Conservation (phyloP, 306 rosid genomes). For the Calophaca sinica region DNA sequence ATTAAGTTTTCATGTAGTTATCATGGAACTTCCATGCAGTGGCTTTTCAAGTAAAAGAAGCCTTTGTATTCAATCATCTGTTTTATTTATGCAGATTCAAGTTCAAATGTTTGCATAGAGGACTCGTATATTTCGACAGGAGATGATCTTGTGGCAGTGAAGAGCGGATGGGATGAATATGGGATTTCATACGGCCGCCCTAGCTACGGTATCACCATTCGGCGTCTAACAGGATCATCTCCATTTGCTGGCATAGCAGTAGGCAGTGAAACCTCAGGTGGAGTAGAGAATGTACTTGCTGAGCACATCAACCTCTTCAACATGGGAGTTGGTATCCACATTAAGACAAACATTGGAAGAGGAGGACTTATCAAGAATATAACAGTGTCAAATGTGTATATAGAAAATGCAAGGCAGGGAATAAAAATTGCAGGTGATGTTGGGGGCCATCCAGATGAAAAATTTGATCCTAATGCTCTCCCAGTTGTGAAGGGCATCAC, state of each 20-base stretch:
- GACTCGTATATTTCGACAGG: constrained; percentile 86
- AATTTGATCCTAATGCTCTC: constrained; percentile 73
- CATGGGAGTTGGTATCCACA: constrained; percentile 87
- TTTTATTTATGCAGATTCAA: constrained; percentile 68
- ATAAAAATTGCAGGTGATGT: constrained; percentile 84
- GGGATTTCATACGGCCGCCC: constrained; percentile 82
- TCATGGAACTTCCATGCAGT: neutral
- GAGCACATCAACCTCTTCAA: constrained; percentile 79
- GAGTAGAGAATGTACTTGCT: constrained; percentile 82
- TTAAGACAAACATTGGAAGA: constrained; percentile 84
- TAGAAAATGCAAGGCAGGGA: constrained; percentile 72
- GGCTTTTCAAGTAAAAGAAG: constrained; percentile 14
- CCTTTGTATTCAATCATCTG: no score
- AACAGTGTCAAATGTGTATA: constrained; percentile 66
- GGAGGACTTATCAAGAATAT: constrained; percentile 81
- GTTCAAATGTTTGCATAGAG: constrained; percentile 89
- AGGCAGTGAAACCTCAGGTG: constrained; percentile 96
- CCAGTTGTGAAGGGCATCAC: constrained; percentile 80
- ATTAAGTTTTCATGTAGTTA: neutral
- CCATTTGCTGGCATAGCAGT: constrained; percentile 84
- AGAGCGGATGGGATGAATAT: constrained; percentile 95
- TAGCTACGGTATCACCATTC: constrained; percentile 73
- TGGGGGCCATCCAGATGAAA: constrained; percentile 85
- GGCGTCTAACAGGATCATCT: constrained; percentile 78
- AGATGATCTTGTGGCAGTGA: constrained; percentile 89